Conservation (phyloP, 2,329 filamentous ascomycete species). For the Teratosphaeriaceae sp. region DNA sequence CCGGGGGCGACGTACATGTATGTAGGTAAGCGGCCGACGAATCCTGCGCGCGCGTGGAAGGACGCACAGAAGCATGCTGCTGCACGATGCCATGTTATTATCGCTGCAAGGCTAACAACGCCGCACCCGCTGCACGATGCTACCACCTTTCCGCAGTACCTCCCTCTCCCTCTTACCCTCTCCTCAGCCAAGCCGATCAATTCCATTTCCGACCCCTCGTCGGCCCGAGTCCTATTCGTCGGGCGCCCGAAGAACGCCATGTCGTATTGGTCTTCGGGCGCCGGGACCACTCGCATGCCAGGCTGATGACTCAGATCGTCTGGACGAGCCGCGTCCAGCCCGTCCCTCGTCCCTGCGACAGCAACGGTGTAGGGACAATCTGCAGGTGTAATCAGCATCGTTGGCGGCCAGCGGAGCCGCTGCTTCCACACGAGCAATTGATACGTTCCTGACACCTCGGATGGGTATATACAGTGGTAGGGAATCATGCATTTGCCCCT, state of each 20-base stretch:
- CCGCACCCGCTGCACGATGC: too few relatives aligned
- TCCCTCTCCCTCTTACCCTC: too few relatives aligned
- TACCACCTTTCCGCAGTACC: too few relatives aligned
- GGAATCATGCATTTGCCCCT: not conserved
- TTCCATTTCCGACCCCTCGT: not conserved
- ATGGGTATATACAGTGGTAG: not conserved
- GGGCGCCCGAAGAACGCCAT: constrained; percentile 2
- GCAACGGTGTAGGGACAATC: not conserved
- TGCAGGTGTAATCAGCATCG: not conserved
- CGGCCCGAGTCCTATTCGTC: not conserved
- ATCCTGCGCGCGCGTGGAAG: too few relatives aligned
- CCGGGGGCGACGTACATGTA: too few relatives aligned
- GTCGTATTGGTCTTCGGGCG: too few relatives aligned
- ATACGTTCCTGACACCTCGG: constrained; percentile 16
- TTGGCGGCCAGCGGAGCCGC: not conserved
- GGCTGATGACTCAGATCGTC: not conserved
- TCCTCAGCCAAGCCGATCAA: too few relatives aligned
- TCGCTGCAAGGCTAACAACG: too few relatives aligned
- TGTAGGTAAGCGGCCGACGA: too few relatives aligned
- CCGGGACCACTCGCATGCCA: not conserved
- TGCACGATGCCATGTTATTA: too few relatives aligned
- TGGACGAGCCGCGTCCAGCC: not conserved
- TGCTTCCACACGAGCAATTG: not conserved
- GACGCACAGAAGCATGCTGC: too few relatives aligned
- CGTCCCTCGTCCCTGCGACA: not conserved